Percentiles rank a stretch among this genome's conserved stretches.
These are phyloP conservation scores for Sporobolus alterniflorus DNA, from an alignment of 202 grass and related monocot genomes.

Conservation along the genomic window DNA sequence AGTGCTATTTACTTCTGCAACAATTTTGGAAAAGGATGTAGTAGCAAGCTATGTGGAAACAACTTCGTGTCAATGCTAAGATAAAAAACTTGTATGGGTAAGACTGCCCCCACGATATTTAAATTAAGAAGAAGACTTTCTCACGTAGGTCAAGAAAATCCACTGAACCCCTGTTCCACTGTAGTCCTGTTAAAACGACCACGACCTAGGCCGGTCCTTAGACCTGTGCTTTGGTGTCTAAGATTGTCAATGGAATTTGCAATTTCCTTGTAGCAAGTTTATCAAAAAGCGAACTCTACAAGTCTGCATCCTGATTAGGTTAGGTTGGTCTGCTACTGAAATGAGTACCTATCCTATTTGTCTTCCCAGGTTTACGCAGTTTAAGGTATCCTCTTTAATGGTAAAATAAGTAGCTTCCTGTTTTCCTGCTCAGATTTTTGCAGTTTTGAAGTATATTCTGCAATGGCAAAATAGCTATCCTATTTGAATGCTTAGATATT, in stretches of 20 bases:
- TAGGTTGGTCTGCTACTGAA: slow-evolving; percentile 13
- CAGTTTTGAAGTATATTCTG: not conserved
- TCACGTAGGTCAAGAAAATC: too few species aligned
- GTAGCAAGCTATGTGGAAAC: not conserved
- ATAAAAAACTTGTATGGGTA: too few species aligned
- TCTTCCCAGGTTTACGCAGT: not conserved
- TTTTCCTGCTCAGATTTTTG: not conserved
- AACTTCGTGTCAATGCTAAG: not conserved
- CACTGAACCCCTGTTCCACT: too few species aligned
- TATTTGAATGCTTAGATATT: not conserved
- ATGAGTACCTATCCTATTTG: not conserved
- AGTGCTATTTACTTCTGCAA: slow-evolving; percentile 40
- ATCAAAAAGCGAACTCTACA: not conserved
- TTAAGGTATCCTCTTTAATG: not conserved
- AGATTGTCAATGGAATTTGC: not conserved
- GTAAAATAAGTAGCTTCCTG: not conserved
- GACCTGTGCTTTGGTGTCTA: too few species aligned
- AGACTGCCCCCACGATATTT: too few species aligned
- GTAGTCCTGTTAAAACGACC: too few species aligned
- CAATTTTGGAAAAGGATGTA: slow-evolving; percentile 19
- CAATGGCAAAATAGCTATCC: not conserved
- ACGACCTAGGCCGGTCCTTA: too few species aligned
- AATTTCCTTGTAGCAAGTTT: not conserved
- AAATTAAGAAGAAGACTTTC: too few species aligned
- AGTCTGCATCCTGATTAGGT: not conserved